A percentile compares a stretch with the other conserved stretches of the same genome.
Conservation (phyloP, 495 filamentous ascomycete genomes). For the Penicillium pancosmium region DNA sequence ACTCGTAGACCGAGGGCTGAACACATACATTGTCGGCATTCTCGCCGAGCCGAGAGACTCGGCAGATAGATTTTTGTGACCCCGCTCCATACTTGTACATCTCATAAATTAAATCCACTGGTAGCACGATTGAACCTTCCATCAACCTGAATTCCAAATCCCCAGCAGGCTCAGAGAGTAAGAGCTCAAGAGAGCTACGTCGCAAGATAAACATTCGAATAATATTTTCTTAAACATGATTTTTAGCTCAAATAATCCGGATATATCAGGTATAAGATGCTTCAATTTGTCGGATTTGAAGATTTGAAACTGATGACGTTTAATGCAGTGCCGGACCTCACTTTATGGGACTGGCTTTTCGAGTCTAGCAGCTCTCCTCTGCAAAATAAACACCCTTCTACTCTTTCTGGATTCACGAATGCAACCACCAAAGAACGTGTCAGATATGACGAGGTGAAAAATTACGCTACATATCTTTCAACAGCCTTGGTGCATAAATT, state of each 20-base stretch:
- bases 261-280: neutral
- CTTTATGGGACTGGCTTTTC: slow-evolving; percentile 65
- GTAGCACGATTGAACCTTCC: too few species aligned
- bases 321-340: slow-evolving; percentile 52
- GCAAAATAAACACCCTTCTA: slow-evolving; percentile 26
- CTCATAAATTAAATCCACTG: neutral
- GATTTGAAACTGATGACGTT: neutral
- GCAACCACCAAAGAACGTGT: slow-evolving; percentile 58
- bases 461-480: slow-evolving; percentile 54
- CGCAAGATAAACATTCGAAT: too few species aligned
- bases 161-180: too few species aligned
- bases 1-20: neutral
- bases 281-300: neutral
- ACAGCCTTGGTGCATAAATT: slow-evolving; percentile 57
- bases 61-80: neutral
- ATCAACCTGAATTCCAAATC: too few species aligned
- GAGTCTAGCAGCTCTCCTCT: slow-evolving; percentile 53
- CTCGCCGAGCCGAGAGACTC: neutral
- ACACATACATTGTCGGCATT: neutral
- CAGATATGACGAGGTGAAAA: slow-evolving; percentile 53
- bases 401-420: slow-evolving; percentile 56
- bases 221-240: neutral
- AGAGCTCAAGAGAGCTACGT: too few species aligned
- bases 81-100: neutral
- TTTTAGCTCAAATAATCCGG: neutral